Conservation (phyloP, 495 filamentous ascomycete genomes). For the Lophium mytilinum region DNA sequence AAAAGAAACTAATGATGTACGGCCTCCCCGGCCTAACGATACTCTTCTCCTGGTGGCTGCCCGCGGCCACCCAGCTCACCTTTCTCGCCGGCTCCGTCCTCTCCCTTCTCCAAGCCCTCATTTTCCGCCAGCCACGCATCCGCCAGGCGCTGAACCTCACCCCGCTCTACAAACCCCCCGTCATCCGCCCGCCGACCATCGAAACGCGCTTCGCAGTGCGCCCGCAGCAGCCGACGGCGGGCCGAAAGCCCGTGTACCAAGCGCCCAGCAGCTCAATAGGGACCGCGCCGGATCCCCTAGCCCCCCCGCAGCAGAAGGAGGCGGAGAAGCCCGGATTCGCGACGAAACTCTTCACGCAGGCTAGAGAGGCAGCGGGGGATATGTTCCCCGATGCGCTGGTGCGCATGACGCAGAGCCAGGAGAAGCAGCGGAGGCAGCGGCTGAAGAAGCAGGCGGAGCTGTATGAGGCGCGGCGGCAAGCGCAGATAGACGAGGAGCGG, state of each 20-base stretch:
- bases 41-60: constrained; percentile 53
- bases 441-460: background rate
- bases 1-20: constrained; percentile 46
- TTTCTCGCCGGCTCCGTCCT: constrained; percentile 54
- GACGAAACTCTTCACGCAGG: background rate
- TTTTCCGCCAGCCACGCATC: constrained; percentile 44
- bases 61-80: constrained; percentile 63
- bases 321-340: background rate
- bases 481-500: background rate
- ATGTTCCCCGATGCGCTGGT: background rate
- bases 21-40: constrained; percentile 55
- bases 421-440: background rate
- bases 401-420: background rate
- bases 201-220: background rate
- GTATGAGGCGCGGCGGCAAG: background rate
- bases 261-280: background rate
- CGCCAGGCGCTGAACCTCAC: constrained; percentile 46
- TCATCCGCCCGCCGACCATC: background rate
- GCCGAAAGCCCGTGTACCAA: background rate
- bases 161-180: constrained; percentile 28
- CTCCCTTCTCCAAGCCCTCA: constrained; percentile 47
- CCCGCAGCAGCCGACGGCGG: background rate
- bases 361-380: background rate
- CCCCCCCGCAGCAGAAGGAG: background rate
- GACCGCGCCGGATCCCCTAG: background rate